These are phyloP conservation scores for Crepidotus variabilis DNA, from an alignment of 768 basidiomycete species.

Conservation along the genomic window DNA sequence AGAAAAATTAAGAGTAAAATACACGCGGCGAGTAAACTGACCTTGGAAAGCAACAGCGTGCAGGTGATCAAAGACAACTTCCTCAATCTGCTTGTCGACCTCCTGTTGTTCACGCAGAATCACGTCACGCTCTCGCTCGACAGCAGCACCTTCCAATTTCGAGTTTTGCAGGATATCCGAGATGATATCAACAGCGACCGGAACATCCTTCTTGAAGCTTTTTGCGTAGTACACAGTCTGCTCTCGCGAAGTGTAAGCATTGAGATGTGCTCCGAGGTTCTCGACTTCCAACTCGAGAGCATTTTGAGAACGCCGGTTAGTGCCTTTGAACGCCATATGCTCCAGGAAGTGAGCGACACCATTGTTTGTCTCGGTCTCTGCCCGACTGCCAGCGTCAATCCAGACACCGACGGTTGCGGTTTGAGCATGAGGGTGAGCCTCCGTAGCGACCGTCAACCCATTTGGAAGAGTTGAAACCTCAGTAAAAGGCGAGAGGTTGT, in stretches of 20 bases:
- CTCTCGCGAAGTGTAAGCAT: conserved; percentile 98
- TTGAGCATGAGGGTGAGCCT: conserved; percentile 84
- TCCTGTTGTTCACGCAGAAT: conserved; percentile 98
- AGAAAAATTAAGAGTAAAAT: not conserved
- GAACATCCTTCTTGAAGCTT: conserved; percentile 94
- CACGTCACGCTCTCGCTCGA: conserved; percentile 95
- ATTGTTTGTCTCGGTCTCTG: conserved; percentile 92
- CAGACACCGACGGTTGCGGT: conserved; percentile 99
- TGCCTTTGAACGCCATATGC: conserved; percentile 98
- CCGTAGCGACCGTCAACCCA: conserved; percentile 93
- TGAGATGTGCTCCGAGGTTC: conserved; percentile 91
- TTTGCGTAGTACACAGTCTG: conserved; percentile 99
- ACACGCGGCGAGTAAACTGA: conserved; percentile 30
- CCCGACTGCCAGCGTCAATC: conserved; percentile 97
- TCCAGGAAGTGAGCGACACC: conserved; percentile 99
- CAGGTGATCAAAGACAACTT: conserved; percentile 97
- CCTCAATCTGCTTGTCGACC: conserved; percentile 97
- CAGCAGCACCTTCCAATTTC: conserved; percentile 80
- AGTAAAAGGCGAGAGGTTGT: conserved; percentile 71
- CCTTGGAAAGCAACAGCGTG: conserved; percentile 97
- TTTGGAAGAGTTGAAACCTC: conserved; percentile 91
- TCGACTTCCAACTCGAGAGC: conserved; percentile 95
- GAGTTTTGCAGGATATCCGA: conserved; percentile 97
- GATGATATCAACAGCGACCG: conserved; percentile 91
- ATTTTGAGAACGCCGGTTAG: conserved; percentile 82